These are phyloP conservation scores for Ogataea philodendri DNA, from an alignment of 805 yeast genomes.

Conservation along the genomic window DNA sequence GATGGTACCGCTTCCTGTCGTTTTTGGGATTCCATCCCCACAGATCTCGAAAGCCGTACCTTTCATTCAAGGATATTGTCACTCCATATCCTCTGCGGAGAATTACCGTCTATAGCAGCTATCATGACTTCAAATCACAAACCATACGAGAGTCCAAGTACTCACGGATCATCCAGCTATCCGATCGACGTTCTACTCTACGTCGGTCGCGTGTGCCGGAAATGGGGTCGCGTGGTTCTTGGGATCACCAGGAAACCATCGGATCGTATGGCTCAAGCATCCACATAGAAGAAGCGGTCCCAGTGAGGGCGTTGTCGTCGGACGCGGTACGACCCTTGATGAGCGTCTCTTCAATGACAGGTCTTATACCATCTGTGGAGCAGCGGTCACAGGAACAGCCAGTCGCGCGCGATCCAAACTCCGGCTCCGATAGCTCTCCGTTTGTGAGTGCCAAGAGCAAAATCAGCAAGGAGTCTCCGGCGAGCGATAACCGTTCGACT, in stretches of 20 bases:
- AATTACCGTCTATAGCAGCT: constrained; percentile 8
- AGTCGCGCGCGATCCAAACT: too few species aligned
- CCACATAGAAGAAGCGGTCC: constrained; percentile 5
- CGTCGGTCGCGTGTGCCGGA: not conserved
- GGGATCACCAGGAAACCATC: not conserved
- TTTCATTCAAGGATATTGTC: constrained; percentile 8
- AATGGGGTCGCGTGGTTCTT: not conserved
- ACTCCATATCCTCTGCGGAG: constrained; percentile 6
- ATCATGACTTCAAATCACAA: constrained; percentile 6
- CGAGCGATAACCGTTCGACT: not conserved
- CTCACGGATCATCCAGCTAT: constrained; percentile 10
- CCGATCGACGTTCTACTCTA: constrained; percentile 3
- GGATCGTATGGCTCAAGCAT: constrained; percentile 2
- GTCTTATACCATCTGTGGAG: too few species aligned
- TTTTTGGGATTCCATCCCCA: too few species aligned
- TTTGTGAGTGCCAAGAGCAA: too few species aligned
- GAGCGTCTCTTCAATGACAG: constrained; percentile 1
- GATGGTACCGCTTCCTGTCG: too few species aligned
- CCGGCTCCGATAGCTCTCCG: too few species aligned
- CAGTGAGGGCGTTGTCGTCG: not conserved
- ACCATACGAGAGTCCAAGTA: constrained; percentile 6
- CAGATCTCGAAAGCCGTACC: too few species aligned
- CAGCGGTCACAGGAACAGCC: too few species aligned
- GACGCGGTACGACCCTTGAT: not conserved
- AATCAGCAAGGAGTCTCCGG: too few species aligned